A percentile compares a stretch with the other conserved stretches of the same genome.
phyloP scores from a whole-genome alignment of 805 yeast genomes.

The Metschnikowia continentalis region DNA sequence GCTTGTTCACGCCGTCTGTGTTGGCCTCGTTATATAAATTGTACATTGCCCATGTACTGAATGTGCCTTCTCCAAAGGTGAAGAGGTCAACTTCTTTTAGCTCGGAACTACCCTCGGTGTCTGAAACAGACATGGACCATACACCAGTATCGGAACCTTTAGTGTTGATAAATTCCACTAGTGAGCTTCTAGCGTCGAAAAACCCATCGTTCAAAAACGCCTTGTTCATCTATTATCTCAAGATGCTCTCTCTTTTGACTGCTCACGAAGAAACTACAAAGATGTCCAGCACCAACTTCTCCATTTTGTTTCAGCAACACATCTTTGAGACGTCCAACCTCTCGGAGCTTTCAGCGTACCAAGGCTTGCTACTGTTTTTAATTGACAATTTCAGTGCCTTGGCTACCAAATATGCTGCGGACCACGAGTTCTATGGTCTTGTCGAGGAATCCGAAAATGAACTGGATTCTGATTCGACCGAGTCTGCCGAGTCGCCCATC shows the following conservation, averaged over 20 bases:
- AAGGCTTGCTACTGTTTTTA: conserved; percentile 14
- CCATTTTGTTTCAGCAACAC: conserved; percentile 33
- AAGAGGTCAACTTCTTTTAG: conserved; percentile 10
- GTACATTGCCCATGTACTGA: conserved; percentile 5
- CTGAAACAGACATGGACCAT: conserved; percentile 5
- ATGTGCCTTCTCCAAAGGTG: conserved; percentile 6
- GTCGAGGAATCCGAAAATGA: conserved; percentile 8
- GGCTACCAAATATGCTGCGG: conserved; percentile 7
- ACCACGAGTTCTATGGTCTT: conserved; percentile 9
- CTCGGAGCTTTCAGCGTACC: conserved; percentile 12
- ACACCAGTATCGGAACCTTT: conserved; percentile 3
- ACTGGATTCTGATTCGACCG: conserved; percentile 6
- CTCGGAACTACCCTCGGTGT: conserved; percentile 10
- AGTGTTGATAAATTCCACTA: conserved; percentile 12
- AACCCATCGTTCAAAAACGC: conserved; percentile 16
- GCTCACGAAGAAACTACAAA: conserved; percentile 20
- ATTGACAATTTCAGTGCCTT: conserved; percentile 16
- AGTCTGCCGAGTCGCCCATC: conserved; percentile 9
- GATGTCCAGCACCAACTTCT: conserved; percentile 25
- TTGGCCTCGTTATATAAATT: conserved; percentile 8
- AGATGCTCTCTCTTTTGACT: conserved; percentile 16
- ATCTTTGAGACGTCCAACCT: conserved; percentile 18
- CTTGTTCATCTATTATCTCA: conserved; percentile 19
- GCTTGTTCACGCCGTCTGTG: conserved; percentile 9
- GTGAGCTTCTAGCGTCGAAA: conserved; percentile 11